These are phyloP conservation scores for Betula pendula DNA, from an alignment of 306 rosid genomes.

Conservation along the genomic window DNA sequence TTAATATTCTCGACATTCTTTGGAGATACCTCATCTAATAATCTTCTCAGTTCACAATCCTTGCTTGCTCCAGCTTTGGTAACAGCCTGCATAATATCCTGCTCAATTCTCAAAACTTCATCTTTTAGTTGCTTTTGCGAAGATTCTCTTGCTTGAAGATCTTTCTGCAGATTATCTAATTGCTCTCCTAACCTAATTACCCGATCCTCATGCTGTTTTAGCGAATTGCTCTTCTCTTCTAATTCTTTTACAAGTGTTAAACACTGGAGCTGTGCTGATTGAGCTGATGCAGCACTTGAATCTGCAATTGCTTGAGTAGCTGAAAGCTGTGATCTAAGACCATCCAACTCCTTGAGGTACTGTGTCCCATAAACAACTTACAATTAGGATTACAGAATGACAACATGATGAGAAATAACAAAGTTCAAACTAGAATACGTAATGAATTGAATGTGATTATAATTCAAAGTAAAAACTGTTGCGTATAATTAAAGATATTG, in stretches of 20 bases:
- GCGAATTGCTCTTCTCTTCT: constrained; percentile 63
- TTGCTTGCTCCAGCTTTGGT: constrained; percentile 61
- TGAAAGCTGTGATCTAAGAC: constrained; percentile 63
- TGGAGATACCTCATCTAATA: constrained; percentile 83
- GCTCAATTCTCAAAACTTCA: constrained; percentile 78
- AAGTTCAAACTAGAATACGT: not conserved
- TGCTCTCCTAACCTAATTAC: constrained; percentile 76
- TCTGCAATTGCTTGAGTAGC: constrained; percentile 76
- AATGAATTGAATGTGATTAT: not conserved
- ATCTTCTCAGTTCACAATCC: constrained; percentile 72
- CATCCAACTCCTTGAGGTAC: constrained; percentile 79
- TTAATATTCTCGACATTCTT: constrained; percentile 76
- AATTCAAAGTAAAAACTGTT: not conserved
- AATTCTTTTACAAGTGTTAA: constrained; percentile 68
- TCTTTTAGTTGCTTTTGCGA: constrained; percentile 91
- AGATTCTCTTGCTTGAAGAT: constrained; percentile 79
- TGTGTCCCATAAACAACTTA: constrained; percentile 37
- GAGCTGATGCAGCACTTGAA: constrained; percentile 84
- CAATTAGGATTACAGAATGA: not conserved
- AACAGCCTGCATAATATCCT: constrained; percentile 77
- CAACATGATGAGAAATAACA: not conserved
- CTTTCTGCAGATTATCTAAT: constrained; percentile 76
- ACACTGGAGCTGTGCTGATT: constrained; percentile 75
- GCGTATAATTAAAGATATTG: not conserved
- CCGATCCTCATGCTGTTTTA: constrained; percentile 78